Evolutionary conservation across 805 yeast species (phyloP).

Genomic region (Suhomyces sp.): DNA sequence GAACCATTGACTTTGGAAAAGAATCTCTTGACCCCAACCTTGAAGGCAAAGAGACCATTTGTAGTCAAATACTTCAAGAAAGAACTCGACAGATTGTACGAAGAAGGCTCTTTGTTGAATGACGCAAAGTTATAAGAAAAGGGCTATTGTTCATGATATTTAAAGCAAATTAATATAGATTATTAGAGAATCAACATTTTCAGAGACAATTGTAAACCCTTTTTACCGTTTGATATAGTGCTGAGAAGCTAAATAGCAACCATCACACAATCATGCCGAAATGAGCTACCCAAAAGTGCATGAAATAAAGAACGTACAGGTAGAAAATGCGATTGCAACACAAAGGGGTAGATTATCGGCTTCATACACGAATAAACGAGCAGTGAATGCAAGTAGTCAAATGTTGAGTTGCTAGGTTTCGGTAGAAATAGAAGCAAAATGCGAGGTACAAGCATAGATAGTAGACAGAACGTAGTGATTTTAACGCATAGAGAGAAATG

Average conservation of each 20-base stretch:
- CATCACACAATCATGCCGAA: not conserved
- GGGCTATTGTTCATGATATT: not conserved
- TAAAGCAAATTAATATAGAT: not conserved
- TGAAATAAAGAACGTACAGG: not conserved
- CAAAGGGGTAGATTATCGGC: not conserved
- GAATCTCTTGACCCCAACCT: slow-evolving; percentile 26
- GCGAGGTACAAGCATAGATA: not conserved
- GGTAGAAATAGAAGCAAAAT: not conserved
- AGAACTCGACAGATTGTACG: slow-evolving; percentile 43
- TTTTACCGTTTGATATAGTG: too few relatives aligned
- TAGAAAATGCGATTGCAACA: not conserved
- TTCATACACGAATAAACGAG: not conserved
- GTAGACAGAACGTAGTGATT: not conserved
- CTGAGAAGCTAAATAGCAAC: not conserved
- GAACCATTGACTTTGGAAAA: slow-evolving; percentile 26
- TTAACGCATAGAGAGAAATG: not conserved
- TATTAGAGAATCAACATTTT: not conserved
- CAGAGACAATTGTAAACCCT: not conserved
- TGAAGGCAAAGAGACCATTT: slow-evolving; percentile 51
- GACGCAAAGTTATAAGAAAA: slow-evolving; percentile 9
- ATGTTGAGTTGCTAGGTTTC: not conserved
- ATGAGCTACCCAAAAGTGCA: not conserved
- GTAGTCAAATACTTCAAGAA: slow-evolving; percentile 44
- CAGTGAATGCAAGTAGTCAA: not conserved
- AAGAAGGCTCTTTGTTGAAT: slow-evolving; percentile 38